phyloP scores from a whole-genome alignment of 495 filamentous ascomycete genomes.

The Hypoxylon rickii region DNA sequence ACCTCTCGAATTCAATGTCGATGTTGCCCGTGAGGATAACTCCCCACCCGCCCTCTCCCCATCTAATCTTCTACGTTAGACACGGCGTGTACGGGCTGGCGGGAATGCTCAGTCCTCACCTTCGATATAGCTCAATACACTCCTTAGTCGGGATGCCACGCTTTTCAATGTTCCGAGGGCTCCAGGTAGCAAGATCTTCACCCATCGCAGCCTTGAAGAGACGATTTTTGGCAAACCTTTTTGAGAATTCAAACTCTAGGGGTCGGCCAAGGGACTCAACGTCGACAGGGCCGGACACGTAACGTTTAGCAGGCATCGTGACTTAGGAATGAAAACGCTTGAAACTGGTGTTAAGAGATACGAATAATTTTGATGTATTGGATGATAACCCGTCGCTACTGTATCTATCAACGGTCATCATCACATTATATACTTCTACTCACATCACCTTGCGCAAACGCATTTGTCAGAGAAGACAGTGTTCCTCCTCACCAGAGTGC shows the following conservation, averaged over 20 bases:
- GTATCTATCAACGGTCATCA: background rate
- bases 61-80: too few species aligned
- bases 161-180: slow-evolving; percentile 25
- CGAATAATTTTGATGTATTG: background rate
- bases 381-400: background rate
- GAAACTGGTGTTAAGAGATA: too few species aligned
- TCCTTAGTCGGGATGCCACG: slow-evolving; percentile 64
- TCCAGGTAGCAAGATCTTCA: slow-evolving; percentile 63
- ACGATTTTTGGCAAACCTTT: slow-evolving; percentile 58
- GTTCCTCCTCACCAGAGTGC: too few species aligned
- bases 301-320: slow-evolving; percentile 24
- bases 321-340: too few species aligned
- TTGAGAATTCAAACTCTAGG: slow-evolving; percentile 61
- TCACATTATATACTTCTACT: slow-evolving; percentile 3
- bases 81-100: too few species aligned
- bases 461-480: slow-evolving; percentile 5
- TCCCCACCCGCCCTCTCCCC: slow-evolving; percentile 65
- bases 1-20: slow-evolving; percentile 62
- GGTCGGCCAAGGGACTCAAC: slow-evolving; percentile 59
- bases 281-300: slow-evolving; percentile 36
- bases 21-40: slow-evolving; percentile 66
- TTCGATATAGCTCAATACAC: slow-evolving; percentile 61
- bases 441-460: background rate
- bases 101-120: too few species aligned
- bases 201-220: slow-evolving; percentile 68